Evolutionary conservation across 2,329 filamentous ascomycete genomes (phyloP).

Genomic region (Beauveria rudraprayagi): DNA sequence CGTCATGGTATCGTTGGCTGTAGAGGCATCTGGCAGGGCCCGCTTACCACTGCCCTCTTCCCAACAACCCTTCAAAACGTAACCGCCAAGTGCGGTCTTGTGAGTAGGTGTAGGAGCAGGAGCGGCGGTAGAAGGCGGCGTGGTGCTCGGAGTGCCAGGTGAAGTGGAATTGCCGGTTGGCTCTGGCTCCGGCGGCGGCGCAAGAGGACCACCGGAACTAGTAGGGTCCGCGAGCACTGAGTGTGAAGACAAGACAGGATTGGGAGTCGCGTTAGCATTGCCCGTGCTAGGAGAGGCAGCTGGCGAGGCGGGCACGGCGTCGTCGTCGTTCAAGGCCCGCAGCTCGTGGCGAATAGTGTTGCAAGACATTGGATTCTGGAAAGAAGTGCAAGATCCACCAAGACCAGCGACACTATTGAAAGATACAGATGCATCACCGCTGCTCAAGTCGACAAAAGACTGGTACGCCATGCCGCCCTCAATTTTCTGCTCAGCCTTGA

Average conservation of each 20-base stretch:
- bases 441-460: slow-evolving; percentile 37
- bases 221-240: background rate
- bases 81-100: slow-evolving; percentile 34
- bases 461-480: slow-evolving; percentile 36
- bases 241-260: no score
- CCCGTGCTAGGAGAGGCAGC: no score
- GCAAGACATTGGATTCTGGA: slow-evolving; percentile 28
- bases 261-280: no score
- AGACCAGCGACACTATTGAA: slow-evolving; percentile 42
- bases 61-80: slow-evolving; percentile 39
- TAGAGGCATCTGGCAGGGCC: slow-evolving; percentile 33
- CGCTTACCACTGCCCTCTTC: slow-evolving; percentile 36
- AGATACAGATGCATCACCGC: slow-evolving; percentile 33
- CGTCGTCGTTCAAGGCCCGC: no score
- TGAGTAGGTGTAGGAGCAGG: slow-evolving; percentile 18
- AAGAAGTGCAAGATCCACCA: slow-evolving; percentile 34
- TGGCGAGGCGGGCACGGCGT: no score
- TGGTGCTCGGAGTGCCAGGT: slow-evolving; percentile 3
- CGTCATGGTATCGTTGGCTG: slow-evolving; percentile 41
- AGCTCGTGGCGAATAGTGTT: background rate
- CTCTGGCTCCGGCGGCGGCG: background rate
- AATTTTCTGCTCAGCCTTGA: slow-evolving; percentile 33
- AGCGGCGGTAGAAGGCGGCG: slow-evolving; percentile 1
- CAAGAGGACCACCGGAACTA: no score
- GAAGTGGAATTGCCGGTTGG: background rate